phyloP scores from a whole-genome alignment of 345 rosid genomes.

The Linum tenue region DNA sequence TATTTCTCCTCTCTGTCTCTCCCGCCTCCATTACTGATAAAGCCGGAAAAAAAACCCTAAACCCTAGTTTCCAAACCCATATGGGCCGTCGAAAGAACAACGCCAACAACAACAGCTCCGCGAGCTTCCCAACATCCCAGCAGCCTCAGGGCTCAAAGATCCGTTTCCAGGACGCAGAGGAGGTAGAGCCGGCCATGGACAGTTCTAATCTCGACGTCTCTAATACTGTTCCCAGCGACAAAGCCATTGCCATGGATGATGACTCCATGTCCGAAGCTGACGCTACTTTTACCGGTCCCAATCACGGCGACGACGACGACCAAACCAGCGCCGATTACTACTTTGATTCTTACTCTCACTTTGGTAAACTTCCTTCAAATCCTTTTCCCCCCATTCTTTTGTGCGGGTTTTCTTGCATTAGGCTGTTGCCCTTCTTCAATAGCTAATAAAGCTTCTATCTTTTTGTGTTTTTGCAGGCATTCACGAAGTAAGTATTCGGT shows the following conservation, averaged over 20 bases:
- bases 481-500: conserved; percentile 85
- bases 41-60: background rate
- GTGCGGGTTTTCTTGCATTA: background rate
- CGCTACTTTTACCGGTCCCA: conserved; percentile 18
- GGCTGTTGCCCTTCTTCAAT: background rate
- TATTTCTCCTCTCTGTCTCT: background rate
- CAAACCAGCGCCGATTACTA: conserved; percentile 95
- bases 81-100: background rate
- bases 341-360: conserved; percentile 98
- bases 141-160: conserved; percentile 27
- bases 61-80: background rate
- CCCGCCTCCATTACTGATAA: background rate
- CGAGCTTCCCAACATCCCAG: conserved; percentile 1
- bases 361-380: conserved; percentile 37
- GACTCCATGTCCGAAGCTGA: conserved; percentile 46
- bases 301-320: conserved; percentile 29
- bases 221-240: conserved; percentile 19
- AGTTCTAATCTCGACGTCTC: conserved; percentile 35
- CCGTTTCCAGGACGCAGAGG: conserved; percentile 45
- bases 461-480: conserved; percentile 56
- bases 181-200: conserved; percentile 21
- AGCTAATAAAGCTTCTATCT: background rate
- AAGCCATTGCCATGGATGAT: conserved; percentile 26
- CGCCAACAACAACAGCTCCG: background rate
- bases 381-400: background rate